A percentile compares a stretch with the other conserved stretches of the same genome.
Evolutionary conservation across 805 yeast species (phyloP).

Genomic region (Hanseniaspora hatyaiensis): DNA sequence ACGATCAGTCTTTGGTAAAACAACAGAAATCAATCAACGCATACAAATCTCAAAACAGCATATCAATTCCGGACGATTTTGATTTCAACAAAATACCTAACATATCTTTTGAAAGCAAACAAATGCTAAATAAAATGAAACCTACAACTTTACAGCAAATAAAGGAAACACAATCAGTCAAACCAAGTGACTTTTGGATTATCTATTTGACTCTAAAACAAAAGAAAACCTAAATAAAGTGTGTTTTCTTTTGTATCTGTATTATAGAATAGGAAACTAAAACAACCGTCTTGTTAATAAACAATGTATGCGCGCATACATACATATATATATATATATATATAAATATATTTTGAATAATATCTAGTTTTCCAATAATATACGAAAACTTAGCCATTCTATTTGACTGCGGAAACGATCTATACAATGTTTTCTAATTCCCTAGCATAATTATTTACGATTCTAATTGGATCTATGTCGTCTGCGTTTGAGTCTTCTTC

Average conservation of each 20-base stretch:
- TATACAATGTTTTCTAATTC: constrained; percentile 12
- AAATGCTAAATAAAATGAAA: constrained; percentile 55
- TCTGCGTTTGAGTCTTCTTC: constrained; percentile 27
- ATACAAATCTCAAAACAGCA: constrained; percentile 69
- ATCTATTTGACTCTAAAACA: constrained; percentile 53
- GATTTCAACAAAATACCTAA: constrained; percentile 51
- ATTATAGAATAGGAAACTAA: no score
- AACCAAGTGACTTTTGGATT: constrained; percentile 38
- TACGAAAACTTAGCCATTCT: no score
- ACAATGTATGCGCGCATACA: no score
- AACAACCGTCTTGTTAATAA: no score
- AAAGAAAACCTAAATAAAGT: constrained; percentile 29
- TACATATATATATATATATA: neutral
- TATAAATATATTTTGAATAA: no score
- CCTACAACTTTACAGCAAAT: constrained; percentile 95
- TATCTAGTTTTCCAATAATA: no score
- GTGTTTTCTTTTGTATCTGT: no score
- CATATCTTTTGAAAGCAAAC: constrained; percentile 66
- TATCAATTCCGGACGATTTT: constrained; percentile 56
- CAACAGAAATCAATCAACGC: constrained; percentile 64
- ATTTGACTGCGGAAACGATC: neutral
- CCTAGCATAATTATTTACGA: constrained; percentile 5
- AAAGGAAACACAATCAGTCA: constrained; percentile 83
- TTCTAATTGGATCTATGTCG: constrained; percentile 10
- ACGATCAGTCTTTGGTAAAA: constrained; percentile 64